Evolutionary conservation across 1,284 basidiomycete species (phyloP).

Genomic region (Salmacisia buchloeana): DNA sequence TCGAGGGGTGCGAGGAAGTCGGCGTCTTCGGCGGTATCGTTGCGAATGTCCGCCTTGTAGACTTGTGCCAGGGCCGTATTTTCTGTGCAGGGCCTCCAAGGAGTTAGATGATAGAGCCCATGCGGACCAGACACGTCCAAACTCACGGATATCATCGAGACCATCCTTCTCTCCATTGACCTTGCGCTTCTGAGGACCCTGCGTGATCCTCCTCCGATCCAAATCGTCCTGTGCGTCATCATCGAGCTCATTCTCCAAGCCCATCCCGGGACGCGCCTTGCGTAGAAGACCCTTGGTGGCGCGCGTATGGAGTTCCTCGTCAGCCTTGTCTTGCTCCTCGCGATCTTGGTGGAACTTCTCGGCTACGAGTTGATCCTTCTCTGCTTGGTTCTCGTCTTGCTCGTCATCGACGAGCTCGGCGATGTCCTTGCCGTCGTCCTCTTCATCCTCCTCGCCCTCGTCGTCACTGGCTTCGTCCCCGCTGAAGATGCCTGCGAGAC

Average conservation of each 20-base stretch:
- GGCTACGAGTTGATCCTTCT: conserved; percentile 34
- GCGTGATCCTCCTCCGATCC: conserved; percentile 21
- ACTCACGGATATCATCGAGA: conserved; percentile 3
- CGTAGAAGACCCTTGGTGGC: conserved; percentile 33
- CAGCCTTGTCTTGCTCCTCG: conserved; percentile 33
- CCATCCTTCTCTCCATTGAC: conserved; percentile 26
- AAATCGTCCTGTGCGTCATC: conserved; percentile 46
- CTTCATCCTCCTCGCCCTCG: conserved; percentile 28
- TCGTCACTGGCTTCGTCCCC: conserved; percentile 23
- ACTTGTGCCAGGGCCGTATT: conserved; percentile 7
- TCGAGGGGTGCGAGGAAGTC: not conserved
- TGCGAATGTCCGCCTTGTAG: conserved; percentile 4
- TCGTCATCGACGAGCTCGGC: conserved; percentile 42
- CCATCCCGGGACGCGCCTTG: conserved; percentile 23
- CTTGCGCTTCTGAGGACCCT: conserved; percentile 28
- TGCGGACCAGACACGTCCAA: not conserved
- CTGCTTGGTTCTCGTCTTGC: conserved; percentile 37
- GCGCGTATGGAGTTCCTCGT: conserved; percentile 35
- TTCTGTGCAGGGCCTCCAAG: not conserved
- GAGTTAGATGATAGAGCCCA: not conserved
- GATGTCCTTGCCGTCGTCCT: conserved; percentile 38
- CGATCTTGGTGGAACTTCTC: conserved; percentile 33
- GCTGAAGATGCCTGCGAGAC: conserved; percentile 37
- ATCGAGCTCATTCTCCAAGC: conserved; percentile 38
- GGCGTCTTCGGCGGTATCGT: not conserved